Evolutionary conservation across 352 stramenopile genomes (phyloP).

Genomic region (Phytopythium mirpurense): DNA sequence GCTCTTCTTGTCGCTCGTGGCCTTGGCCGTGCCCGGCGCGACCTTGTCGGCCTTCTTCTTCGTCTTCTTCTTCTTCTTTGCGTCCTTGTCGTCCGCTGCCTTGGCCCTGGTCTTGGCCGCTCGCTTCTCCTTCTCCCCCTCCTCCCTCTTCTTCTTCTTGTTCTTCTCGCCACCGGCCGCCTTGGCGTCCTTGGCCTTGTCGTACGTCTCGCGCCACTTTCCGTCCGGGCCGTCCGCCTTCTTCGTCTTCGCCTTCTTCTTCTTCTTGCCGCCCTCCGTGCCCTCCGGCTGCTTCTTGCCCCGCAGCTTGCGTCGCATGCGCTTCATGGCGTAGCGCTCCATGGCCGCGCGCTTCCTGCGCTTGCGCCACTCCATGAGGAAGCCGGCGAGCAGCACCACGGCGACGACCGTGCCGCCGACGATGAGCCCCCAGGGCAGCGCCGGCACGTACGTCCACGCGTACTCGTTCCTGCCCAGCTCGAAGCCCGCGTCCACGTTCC

Average conservation of each 20-base stretch:
- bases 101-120: constrained; percentile 9
- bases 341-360: constrained; percentile 87
- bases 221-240: constrained; percentile 33
- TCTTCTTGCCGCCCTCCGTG: constrained; percentile 48
- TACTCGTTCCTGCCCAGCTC: constrained; percentile 87
- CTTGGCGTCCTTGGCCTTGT: constrained; percentile 49
- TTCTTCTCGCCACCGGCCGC: constrained; percentile 51
- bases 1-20: constrained; percentile 7
- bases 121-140: constrained; percentile 21
- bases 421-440: constrained; percentile 89
- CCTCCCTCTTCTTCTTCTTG: constrained; percentile 30
- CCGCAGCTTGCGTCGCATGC: constrained; percentile 93
- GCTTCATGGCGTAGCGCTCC: constrained; percentile 94
- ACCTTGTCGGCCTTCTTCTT: constrained; percentile 17
- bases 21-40: constrained; percentile 11
- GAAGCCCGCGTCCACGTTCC: constrained; percentile 90
- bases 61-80: constrained; percentile 8
- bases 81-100: constrained; percentile 11
- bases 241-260: constrained; percentile 25
- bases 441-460: constrained; percentile 89
- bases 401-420: constrained; percentile 65
- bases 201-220: constrained; percentile 77
- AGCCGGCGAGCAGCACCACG: constrained; percentile 68
- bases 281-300: constrained; percentile 76
- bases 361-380: constrained; percentile 91